Evolutionary conservation across 2,329 filamentous ascomycete species (phyloP).

Genomic region (Gnomoniopsis sp.): DNA sequence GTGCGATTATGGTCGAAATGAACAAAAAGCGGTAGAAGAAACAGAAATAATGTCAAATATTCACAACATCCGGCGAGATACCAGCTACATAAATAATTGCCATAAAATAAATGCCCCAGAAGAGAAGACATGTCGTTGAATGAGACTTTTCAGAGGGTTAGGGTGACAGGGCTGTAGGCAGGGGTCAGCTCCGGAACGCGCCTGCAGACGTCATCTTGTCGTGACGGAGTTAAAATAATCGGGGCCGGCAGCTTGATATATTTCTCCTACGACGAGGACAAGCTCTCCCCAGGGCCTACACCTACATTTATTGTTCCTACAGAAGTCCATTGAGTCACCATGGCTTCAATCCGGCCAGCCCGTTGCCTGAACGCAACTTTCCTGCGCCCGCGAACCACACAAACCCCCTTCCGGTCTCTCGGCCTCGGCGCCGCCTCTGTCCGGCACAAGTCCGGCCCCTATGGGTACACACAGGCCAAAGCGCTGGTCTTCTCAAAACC

Average conservation of each 20-base stretch:
- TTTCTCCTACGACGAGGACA: not conserved
- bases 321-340: slow-evolving; percentile 4
- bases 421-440: slow-evolving; percentile 25
- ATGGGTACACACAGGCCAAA: slow-evolving; percentile 83
- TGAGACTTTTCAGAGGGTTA: slow-evolving; percentile 6
- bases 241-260: not conserved
- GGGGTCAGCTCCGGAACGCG: not conserved
- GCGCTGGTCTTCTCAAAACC: slow-evolving; percentile 72
- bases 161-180: not conserved
- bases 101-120: not conserved
- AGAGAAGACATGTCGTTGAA: not conserved
- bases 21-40: too few species aligned
- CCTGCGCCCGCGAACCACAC: slow-evolving; percentile 5
- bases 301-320: not conserved
- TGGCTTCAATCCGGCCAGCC: slow-evolving; percentile 13
- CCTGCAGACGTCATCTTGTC: slow-evolving; percentile 11
- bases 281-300: not conserved
- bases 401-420: slow-evolving; percentile 15
- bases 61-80: not conserved
- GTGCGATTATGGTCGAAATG: too few species aligned
- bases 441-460: slow-evolving; percentile 57
- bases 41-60: not conserved
- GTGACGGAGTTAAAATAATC: not conserved
- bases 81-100: not conserved
- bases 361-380: slow-evolving; percentile 14